Conservation (phyloP, 257 asterid species). For the Lycium barbarum region DNA sequence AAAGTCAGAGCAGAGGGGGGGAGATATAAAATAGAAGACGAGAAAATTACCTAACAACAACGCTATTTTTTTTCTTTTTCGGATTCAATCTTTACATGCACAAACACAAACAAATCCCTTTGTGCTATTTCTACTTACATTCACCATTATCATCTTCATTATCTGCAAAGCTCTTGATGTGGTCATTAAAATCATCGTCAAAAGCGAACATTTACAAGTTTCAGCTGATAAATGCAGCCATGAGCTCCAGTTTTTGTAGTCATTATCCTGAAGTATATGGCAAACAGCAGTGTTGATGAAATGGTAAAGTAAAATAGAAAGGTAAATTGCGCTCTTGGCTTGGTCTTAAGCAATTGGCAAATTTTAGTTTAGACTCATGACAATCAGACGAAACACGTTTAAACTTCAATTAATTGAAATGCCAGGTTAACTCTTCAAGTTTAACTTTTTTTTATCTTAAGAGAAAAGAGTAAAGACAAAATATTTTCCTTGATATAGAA, state of each 20-base stretch:
- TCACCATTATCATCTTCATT: conserved; percentile 5
- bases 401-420: neutral
- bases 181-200: neutral
- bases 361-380: neutral
- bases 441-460: neutral
- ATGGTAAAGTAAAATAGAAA: neutral
- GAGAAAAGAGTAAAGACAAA: no score
- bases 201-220: neutral
- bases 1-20: no score
- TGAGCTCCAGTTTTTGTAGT: neutral
- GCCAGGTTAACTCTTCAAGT: neutral
- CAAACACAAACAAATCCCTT: neutral
- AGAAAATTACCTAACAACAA: neutral
- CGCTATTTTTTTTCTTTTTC: neutral
- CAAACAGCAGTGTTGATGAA: neutral
- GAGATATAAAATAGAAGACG: neutral
- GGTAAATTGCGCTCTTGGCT: neutral
- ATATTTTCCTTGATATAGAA: neutral
- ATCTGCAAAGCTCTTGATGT: neutral
- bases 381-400: neutral
- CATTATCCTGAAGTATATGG: neutral
- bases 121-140: conserved; percentile 10
- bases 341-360: neutral
- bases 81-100: neutral
- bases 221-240: neutral